Conservation (phyloP, 208 protist species). For the Herpetomonas samuelpessoai region DNA sequence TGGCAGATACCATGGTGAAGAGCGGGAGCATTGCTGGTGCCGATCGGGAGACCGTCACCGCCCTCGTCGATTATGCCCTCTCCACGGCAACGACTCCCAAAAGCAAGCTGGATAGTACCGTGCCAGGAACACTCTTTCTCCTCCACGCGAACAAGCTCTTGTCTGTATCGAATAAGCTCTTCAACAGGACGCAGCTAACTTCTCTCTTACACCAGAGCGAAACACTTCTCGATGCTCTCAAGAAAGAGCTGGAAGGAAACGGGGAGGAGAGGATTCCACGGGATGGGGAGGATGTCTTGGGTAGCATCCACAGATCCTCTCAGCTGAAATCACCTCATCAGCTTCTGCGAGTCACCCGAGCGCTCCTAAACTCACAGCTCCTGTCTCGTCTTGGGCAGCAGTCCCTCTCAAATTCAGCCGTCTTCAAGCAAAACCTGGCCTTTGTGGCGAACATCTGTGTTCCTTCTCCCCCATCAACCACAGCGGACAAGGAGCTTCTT, state of each 20-base stretch:
- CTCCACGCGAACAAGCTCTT: conserved; percentile 21
- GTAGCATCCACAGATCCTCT: too few relatives aligned
- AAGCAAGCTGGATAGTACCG: too few relatives aligned
- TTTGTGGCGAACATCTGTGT: not conserved
- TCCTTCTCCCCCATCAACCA: not conserved
- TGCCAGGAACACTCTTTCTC: conserved; percentile 27
- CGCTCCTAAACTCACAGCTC: not conserved
- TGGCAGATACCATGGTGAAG: too few relatives aligned
- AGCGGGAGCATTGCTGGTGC: too few relatives aligned
- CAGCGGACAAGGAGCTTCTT: not conserved
- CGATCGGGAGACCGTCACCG: too few relatives aligned
- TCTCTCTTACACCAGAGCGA: not conserved
- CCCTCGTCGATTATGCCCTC: too few relatives aligned
- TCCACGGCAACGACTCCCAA: too few relatives aligned
- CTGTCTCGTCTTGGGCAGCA: not conserved
- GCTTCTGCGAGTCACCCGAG: not conserved
- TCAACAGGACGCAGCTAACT: not conserved
- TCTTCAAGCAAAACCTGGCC: not conserved
- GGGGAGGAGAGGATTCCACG: too few relatives aligned
- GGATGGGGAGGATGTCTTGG: too few relatives aligned
- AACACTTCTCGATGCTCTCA: too few relatives aligned
- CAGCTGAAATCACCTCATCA: not conserved
- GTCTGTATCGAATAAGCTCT: conserved; percentile 13
- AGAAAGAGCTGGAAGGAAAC: too few relatives aligned
- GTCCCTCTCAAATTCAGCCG: too few relatives aligned